Conservation (phyloP, 1,284 basidiomycete species). For the Heliocybe sulcata region DNA sequence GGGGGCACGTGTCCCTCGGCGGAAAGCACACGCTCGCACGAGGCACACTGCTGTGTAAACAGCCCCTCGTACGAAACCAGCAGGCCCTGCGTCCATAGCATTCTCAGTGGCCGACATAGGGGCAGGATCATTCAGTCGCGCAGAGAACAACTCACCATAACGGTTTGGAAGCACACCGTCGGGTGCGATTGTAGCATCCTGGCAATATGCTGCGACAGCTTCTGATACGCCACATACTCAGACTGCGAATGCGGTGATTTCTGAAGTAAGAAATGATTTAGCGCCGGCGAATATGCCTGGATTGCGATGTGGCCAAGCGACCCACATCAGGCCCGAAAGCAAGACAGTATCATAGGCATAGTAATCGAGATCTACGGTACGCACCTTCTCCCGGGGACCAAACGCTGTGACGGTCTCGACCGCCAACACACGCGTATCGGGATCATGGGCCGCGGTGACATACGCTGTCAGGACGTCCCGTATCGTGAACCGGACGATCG, state of each 20-base stretch:
- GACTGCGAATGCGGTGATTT: conserved; percentile 63
- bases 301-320: neutral
- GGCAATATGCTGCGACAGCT: conserved; percentile 56
- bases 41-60: conserved; percentile 51
- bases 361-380: conserved; percentile 11
- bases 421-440: conserved; percentile 27
- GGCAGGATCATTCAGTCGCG: neutral
- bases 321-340: neutral
- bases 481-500: conserved; percentile 47
- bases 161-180: conserved; percentile 37
- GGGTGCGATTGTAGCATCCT: conserved; percentile 49
- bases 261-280: conserved; percentile 26
- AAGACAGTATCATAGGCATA: neutral
- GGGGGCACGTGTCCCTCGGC: conserved; percentile 64
- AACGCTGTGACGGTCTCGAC: conserved; percentile 57
- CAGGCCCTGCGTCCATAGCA: conserved; percentile 23
- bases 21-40: conserved; percentile 57
- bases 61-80: conserved; percentile 48
- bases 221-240: conserved; percentile 54
- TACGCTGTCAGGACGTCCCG: conserved; percentile 54
- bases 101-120: conserved; percentile 11
- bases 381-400: conserved; percentile 61
- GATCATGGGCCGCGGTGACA: conserved; percentile 35
- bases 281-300: neutral
- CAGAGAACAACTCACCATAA: conserved; percentile 30